Evolutionary conservation across 441 rosid species (phyloP).

Genomic region (Gossypium davidsonii): DNA sequence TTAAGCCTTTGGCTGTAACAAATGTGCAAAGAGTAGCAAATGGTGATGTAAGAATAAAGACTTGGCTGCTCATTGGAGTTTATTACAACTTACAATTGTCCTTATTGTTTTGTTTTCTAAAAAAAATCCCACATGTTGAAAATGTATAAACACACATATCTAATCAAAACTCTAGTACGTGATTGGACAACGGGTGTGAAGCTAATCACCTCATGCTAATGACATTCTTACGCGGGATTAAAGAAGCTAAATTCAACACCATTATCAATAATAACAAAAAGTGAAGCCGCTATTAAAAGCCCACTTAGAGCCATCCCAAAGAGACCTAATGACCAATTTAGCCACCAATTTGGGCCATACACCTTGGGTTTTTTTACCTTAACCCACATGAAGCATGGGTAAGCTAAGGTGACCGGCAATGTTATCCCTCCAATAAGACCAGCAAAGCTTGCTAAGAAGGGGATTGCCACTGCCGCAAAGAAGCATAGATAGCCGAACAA

Average conservation of each 20-base stretch:
- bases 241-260: conserved; percentile 58
- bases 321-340: conserved; percentile 58
- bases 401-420: conserved; percentile 64
- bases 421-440: conserved; percentile 71
- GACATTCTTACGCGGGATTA: conserved; percentile 28
- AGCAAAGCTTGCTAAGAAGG: conserved; percentile 55
- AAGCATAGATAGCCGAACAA: conserved; percentile 41
- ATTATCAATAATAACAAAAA: conserved; percentile 38
- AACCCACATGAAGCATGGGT: conserved; percentile 88
- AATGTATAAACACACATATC: background rate
- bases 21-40: background rate
- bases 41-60: background rate
- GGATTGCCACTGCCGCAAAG: conserved; percentile 56
- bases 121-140: background rate
- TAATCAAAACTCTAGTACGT: background rate
- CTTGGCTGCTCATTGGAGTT: background rate
- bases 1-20: no score
- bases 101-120: background rate
- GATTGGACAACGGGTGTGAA: no score
- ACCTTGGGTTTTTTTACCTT: conserved; percentile 48
- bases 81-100: background rate
- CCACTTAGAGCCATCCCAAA: conserved; percentile 43
- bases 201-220: background rate
- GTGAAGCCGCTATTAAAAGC: conserved; percentile 39
- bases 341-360: conserved; percentile 44